Base-by-base conservation (phyloP, 2,329 filamentous ascomycete species). In the Leptoxyphium fumago region DNA sequence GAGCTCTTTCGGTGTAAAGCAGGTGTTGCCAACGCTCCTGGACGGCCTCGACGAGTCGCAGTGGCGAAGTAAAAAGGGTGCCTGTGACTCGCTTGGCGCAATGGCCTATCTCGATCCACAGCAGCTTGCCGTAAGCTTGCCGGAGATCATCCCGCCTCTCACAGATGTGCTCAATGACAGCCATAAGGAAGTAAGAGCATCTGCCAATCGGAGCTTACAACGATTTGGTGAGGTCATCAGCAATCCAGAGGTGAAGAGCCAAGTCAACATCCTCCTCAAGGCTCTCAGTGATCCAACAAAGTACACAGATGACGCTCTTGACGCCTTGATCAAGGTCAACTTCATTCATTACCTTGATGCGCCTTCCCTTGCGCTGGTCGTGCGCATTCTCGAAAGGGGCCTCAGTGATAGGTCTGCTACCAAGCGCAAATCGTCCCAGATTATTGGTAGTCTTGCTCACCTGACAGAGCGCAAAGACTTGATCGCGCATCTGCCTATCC, bases 291-390 rank as follows among this genome's bases (percentile, higher is more conserved):
- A 98, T 61, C 88, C 91, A 1, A 98, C 89, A 0, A 96, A 91
- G 61, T 86, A 94, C 66, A 98, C 93, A 0, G 89, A 98, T 57
- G 84, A 93, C 52, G 91, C 91, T 13, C 71, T 98, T 47, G 89
- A 98, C 61, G 73, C 86, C 0, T 75, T 98, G 46, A 95, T 98
- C 69, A 95, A 94, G 67, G 84, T 98, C n/a, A 87, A 87, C 41
- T 98, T 98, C 60, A 80, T 95, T 11, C 91, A 98, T 65, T 98
- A 96, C 59, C 75, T 98, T n/a, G 91, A 98, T 63, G 85, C 93
- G 1, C 91, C 91, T 5, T 98, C 93, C 2, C 72, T 98, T 55
- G 91, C 91, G 15, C 75, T 98, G 43, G 86, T 98, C 50, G 93
- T 91, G 40, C 85, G 91, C 50, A 96, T 98, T 54, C 71, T 98